Evolutionary conservation across 2,329 filamentous ascomycete species (phyloP).

Genomic region (Trichoderma oligosporum): DNA sequence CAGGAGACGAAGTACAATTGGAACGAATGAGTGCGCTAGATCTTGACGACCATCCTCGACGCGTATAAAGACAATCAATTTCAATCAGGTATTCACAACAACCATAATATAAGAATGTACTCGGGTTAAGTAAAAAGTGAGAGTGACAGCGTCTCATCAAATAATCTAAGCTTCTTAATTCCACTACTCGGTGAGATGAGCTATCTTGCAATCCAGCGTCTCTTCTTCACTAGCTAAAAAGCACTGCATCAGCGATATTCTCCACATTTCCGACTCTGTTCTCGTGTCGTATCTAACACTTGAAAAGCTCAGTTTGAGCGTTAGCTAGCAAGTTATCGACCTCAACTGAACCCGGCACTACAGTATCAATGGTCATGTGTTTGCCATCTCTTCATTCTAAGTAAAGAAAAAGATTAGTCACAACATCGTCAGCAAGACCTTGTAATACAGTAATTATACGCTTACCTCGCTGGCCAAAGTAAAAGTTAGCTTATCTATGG

Average conservation of each 20-base stretch:
- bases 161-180: constrained; percentile 13
- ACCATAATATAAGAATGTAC: too few species aligned
- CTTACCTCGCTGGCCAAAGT: constrained; percentile 32
- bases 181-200: constrained; percentile 24
- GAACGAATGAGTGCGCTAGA: too few species aligned
- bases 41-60: too few species aligned
- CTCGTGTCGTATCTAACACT: constrained; percentile 28
- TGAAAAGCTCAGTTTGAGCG: not conserved
- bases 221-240: constrained; percentile 22
- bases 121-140: too few species aligned
- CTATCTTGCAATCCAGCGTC: constrained; percentile 24
- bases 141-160: too few species aligned
- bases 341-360: constrained; percentile 35
- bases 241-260: constrained; percentile 32
- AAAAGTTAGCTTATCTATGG: constrained; percentile 32
- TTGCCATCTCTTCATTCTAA: constrained; percentile 21
- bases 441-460: not conserved
- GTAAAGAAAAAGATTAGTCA: not conserved
- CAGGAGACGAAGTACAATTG: too few species aligned
- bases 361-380: constrained; percentile 36
- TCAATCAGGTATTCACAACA: too few species aligned
- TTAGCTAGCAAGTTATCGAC: constrained; percentile 30
- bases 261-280: constrained; percentile 30
- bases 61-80: too few species aligned
- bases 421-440: too few species aligned